Conservation (phyloP, 2,329 filamentous ascomycete species). For the Thielaviopsis musarum region DNA sequence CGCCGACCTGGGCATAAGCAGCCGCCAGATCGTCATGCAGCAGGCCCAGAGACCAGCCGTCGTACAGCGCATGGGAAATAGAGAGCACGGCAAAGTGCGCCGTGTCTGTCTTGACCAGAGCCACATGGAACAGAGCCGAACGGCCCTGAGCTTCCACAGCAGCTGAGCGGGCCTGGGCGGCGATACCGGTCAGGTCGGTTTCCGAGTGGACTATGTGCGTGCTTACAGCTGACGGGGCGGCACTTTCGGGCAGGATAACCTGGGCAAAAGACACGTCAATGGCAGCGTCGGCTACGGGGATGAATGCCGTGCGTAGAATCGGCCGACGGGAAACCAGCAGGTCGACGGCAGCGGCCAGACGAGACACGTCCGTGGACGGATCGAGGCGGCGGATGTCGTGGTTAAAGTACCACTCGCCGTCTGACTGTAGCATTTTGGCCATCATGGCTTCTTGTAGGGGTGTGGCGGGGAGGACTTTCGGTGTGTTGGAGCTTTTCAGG, state of each 20-base stretch:
- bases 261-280: constrained; percentile 36
- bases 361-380: constrained; percentile 33
- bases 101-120: constrained; percentile 21
- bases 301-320: constrained; percentile 61
- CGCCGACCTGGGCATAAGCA: constrained; percentile 35
- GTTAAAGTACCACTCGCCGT: constrained; percentile 67
- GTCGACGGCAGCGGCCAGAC: constrained; percentile 44
- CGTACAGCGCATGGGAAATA: constrained; percentile 74
- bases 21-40: constrained; percentile 52
- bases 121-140: constrained; percentile 31
- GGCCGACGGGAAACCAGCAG: constrained; percentile 42
- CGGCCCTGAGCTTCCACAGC: constrained; percentile 23
- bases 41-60: constrained; percentile 66
- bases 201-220: background rate
- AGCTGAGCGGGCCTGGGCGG: constrained; percentile 20
- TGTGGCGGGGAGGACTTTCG: constrained; percentile 51
- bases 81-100: constrained; percentile 42
- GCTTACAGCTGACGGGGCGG: background rate
- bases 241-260: constrained; percentile 25
- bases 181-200: constrained; percentile 16
- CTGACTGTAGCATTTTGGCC: constrained; percentile 61
- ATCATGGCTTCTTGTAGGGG: constrained; percentile 79
- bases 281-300: constrained; percentile 43
- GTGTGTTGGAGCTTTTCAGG: no score
- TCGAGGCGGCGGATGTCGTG: constrained; percentile 56